phyloP scores from a whole-genome alignment of 1,284 basidiomycete species.

The Retiboletus flavoniger region DNA sequence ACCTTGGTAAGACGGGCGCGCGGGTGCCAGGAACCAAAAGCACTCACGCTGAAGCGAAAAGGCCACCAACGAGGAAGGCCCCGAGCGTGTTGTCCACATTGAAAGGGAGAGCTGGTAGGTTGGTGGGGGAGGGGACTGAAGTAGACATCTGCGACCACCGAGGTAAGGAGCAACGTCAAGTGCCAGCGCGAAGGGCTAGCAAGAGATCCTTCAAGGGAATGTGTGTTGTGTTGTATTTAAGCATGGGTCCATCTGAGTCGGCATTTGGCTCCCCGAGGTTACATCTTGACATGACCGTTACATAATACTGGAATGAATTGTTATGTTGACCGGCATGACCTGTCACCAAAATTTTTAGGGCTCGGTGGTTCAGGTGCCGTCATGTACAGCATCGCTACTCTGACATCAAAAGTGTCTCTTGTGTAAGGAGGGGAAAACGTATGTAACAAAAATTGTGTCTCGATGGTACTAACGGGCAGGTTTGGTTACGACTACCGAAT shows the following conservation, averaged over 20 bases:
- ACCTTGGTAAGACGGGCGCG: background rate
- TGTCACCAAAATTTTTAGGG: background rate
- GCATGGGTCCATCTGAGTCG: background rate
- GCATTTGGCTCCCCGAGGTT: background rate
- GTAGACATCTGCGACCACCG: slow-evolving; percentile 10
- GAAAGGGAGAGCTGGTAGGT: slow-evolving; percentile 3
- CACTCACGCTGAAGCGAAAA: slow-evolving; percentile 45
- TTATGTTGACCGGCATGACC: background rate
- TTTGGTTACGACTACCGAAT: background rate
- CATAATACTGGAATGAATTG: background rate
- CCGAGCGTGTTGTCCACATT: slow-evolving; percentile 44
- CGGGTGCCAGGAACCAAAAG: background rate
- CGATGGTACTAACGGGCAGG: no score
- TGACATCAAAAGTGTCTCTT: background rate
- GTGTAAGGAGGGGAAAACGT: background rate
- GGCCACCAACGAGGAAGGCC: slow-evolving; percentile 47
- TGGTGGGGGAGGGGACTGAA: background rate
- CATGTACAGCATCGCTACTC: background rate
- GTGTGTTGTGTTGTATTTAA: slow-evolving; percentile 1
- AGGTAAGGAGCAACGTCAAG: background rate
- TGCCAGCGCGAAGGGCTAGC: background rate
- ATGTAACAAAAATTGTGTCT: background rate
- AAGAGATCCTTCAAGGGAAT: background rate
- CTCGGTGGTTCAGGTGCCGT: background rate
- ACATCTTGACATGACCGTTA: background rate